Evolutionary conservation across 2,329 filamentous ascomycete species (phyloP), one percentile per base, ranked within the genome.

Genomic region (Cladophialophora carrionii): DNA sequence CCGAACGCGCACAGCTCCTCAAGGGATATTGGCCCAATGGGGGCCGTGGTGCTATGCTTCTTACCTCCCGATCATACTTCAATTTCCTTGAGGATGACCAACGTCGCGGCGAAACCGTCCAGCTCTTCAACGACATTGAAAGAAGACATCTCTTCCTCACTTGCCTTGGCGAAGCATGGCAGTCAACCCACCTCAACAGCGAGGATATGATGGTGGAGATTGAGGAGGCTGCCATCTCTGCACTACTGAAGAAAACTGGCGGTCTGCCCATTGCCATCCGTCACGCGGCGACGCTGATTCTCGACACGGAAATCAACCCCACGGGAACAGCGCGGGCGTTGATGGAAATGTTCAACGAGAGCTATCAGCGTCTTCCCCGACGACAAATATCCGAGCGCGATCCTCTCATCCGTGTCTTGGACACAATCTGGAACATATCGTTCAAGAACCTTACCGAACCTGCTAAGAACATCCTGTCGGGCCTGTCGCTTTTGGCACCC

Each of bases 71-170:
- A 29, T 68, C 68, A 49, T 73, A 71, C 52, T 70, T 68, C 49
- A 73, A 73, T 57, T 73, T 73, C 62, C 63, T 62, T 20, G 70
- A 70, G 17, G 71, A 73, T 32, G 57, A 61, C n/a, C 22, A 56
- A 17, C 57, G 62, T n/a, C 41, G 32, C 20, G 62, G 62, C 31
- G 57, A 64, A 32, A 64, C 62, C 1, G 48, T 64, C 17, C 43
- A 53, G 43, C 20, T 54, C 20, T 64, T 64, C 26, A 48, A 17
- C 34, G 29, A 34, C 8, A 14, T n/a, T 14, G 57, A 64, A 34
- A 24, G 62, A 53, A 20, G 57, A 12, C 31, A 64, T 9, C 57
- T 64, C 17, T 46, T 64, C 41, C 43, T 64, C 4, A 32, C 32
- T 3, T 48, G 51, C 8, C 62, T 64, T n/a, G 62, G 62, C 12